Evolutionary conservation across 352 stramenopile species (phyloP).

Genomic region (Phytopythium montanum): DNA sequence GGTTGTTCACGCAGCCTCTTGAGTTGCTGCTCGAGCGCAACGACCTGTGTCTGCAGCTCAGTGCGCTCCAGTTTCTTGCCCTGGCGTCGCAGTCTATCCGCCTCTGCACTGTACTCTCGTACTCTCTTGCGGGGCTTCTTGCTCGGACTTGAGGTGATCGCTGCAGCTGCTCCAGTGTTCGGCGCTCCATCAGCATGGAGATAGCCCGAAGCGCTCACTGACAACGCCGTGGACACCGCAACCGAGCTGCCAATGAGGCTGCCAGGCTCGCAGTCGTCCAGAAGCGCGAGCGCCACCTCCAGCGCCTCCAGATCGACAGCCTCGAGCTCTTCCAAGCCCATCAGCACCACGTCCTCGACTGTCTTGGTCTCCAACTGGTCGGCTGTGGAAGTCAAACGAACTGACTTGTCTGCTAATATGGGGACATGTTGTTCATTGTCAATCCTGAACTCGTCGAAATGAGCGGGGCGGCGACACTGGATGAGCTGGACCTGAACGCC

Average conservation of each 20-base stretch:
- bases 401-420: neutral
- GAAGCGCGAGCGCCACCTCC: neutral
- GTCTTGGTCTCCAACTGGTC: neutral
- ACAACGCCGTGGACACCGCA: neutral
- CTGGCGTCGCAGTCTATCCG: neutral
- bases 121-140: neutral
- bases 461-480: neutral
- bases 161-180: neutral
- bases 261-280: neutral
- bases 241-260: too few species aligned
- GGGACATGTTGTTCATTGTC: neutral
- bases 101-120: neutral
- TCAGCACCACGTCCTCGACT: neutral
- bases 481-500: slow-evolving; percentile 5
- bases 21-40: too few species aligned
- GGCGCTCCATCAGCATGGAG: neutral
- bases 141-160: too few species aligned
- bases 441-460: neutral
- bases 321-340: neutral
- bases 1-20: too few species aligned
- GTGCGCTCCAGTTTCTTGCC: too few species aligned
- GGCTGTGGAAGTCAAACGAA: too few species aligned
- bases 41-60: too few species aligned
- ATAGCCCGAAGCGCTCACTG: neutral
- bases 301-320: neutral